Evolutionary conservation across 306 rosid species (phyloP).

Genomic region (Hippophae tibetana): DNA sequence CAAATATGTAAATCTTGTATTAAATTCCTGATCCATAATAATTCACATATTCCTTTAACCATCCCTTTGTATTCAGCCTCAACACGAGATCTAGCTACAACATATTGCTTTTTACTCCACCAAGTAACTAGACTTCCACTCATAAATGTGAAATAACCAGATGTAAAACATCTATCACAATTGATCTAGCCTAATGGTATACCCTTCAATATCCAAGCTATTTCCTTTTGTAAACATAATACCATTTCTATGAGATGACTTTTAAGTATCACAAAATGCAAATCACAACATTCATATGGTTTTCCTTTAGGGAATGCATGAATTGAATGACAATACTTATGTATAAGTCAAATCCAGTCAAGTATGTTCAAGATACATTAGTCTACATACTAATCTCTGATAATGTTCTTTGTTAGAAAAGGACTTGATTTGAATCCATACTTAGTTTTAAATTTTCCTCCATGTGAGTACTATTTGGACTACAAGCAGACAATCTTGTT

Average conservation of each 20-base stretch:
- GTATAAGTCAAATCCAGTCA: neutral
- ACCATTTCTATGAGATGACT: neutral
- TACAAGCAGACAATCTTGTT: neutral
- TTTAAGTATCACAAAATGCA: neutral
- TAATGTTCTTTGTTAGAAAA: neutral
- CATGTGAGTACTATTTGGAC: neutral
- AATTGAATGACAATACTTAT: neutral
- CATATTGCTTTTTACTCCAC: too few relatives aligned
- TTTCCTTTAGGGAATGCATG: slow-evolving; percentile 1
- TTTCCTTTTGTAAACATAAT: neutral
- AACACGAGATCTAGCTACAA: neutral
- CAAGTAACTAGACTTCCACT: neutral
- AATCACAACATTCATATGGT: slow-evolving; percentile 5
- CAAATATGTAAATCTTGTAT: too few relatives aligned
- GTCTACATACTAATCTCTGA: neutral
- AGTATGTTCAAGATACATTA: slow-evolving; percentile 7
- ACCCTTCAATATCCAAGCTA: neutral
- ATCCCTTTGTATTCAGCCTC: neutral
- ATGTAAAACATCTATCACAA: neutral
- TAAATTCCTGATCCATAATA: too few relatives aligned
- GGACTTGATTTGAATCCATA: neutral
- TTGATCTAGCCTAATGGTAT: neutral
- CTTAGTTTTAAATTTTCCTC: neutral
- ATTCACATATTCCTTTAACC: neutral
- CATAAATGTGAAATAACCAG: neutral